phyloP scores from a whole-genome alignment of 331 rosid species.

The Quercus phellos region DNA sequence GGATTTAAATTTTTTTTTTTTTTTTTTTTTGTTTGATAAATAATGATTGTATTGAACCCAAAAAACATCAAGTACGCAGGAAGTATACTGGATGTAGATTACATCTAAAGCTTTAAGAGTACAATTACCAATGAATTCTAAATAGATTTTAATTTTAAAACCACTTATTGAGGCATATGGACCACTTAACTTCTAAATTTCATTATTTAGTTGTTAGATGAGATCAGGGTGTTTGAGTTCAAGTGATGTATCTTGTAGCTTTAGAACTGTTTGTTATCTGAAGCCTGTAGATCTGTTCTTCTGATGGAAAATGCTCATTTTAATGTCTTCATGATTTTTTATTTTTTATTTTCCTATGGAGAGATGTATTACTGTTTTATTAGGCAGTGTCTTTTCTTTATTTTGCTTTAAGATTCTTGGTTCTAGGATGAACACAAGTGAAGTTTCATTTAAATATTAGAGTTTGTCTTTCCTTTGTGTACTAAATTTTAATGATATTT shows the following conservation, averaged over 20 bases:
- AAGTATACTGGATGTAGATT: no score
- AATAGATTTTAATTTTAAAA: not conserved
- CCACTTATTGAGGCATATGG: not conserved
- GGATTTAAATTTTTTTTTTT: no score
- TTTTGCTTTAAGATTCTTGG: constrained; percentile 16
- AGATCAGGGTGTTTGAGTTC: not conserved
- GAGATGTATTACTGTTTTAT: not conserved
- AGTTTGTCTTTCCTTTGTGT: not conserved
- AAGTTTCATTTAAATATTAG: constrained; percentile 14
- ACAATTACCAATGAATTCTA: no score
- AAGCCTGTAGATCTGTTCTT: not conserved
- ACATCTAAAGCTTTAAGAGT: no score
- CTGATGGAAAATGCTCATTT: not conserved
- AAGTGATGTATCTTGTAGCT: not conserved
- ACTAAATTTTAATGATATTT: not conserved
- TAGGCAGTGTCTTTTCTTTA: constrained; percentile 10
- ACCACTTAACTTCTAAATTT: not conserved
- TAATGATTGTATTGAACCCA: no score
- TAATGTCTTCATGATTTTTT: not conserved
- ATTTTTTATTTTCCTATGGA: not conserved
- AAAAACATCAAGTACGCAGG: no score
- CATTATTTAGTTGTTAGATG: not conserved
- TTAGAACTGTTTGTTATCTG: not conserved
- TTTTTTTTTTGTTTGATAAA: no score
- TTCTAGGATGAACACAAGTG: constrained; percentile 47